Base-by-base conservation (phyloP, 805 yeast genomes). In the Sugiyamaella valdiviana region DNA sequence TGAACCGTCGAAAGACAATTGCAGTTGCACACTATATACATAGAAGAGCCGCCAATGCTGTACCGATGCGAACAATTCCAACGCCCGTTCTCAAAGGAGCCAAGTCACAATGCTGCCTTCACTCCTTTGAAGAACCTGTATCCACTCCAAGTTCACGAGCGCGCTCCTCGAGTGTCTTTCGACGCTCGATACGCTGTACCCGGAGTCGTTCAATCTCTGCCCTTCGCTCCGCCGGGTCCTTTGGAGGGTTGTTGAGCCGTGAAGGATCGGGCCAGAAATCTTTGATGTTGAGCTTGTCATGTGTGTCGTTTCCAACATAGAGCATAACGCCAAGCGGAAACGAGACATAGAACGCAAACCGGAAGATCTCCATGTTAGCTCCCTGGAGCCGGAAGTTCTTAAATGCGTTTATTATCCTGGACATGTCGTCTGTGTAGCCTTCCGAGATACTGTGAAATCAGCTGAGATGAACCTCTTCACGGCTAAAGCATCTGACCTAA, bases 241-340 rank as follows among this genome's bases (percentile, higher is more conserved):
- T 90, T 2, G 98, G 98, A 32, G 90, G 82, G 67, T 86, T 83
- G 63, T 90, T 89, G 57, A 88, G 74, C 2, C 96, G 84, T 38
- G 85, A 84, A 38, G 96, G 96, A 64, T 89, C 97, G 2, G 98
- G 98, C 95, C 96, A 89, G 68, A 87, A 90, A 17, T 96, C 96
- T 6, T 95, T 95, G 42, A 89, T 82, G 62, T 88, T 86, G 65
- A 90, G 80, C 70, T 88, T 90, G 58, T 74, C 78, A 65, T 90
- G 95, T 1, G 97, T 84, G 59, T 90, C 90, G 36, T 84, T 77
- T 63, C 98, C 97, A 40, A 88, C 90, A 59, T 84, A 90, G 67
- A 87, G 83, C 98, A 90, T 90, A 61, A 88, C 84, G n/a, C 79
- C 76, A 42, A 90, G 85, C 0, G 98, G 98, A 1, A 95, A 79